phyloP scores from a whole-genome alignment of 2,329 filamentous ascomycete species.

The Blumeria graminis region DNA sequence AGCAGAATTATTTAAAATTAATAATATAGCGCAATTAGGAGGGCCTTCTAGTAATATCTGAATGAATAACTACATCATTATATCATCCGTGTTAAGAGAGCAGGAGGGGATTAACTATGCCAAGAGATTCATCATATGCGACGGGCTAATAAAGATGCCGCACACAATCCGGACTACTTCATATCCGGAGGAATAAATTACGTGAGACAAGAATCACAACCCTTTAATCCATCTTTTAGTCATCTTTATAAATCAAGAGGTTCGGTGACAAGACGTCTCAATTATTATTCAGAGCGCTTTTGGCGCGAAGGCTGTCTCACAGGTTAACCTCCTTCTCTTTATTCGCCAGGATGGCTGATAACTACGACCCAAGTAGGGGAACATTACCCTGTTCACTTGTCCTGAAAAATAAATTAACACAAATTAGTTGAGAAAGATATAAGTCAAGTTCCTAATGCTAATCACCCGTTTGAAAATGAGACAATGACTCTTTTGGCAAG shows the following conservation, averaged over 20 bases:
- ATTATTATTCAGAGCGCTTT: slow-evolving; percentile 29
- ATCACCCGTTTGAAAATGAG: slow-evolving; percentile 12
- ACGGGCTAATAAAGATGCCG: too few relatives aligned
- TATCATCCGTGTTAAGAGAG: too few relatives aligned
- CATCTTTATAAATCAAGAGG: too few relatives aligned
- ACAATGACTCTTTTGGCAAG: slow-evolving; percentile 12
- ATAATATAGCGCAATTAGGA: not conserved
- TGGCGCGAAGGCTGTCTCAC: slow-evolving; percentile 29
- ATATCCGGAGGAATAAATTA: too few relatives aligned
- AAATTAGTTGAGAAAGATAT: slow-evolving; percentile 14
- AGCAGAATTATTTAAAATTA: not conserved
- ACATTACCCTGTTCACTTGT: not conserved
- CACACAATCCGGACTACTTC: too few relatives aligned
- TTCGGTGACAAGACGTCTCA: slow-evolving; percentile 20
- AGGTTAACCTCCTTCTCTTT: slow-evolving; percentile 19
- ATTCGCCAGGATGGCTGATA: slow-evolving; percentile 32
- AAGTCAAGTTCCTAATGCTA: slow-evolving; percentile 10
- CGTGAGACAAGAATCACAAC: too few relatives aligned
- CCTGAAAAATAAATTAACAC: not conserved
- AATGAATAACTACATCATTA: too few relatives aligned
- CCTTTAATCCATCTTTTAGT: too few relatives aligned
- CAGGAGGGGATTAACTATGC: too few relatives aligned
- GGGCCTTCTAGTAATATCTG: too few relatives aligned
- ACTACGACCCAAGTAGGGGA: slow-evolving; percentile 20
- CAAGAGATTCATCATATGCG: too few relatives aligned